Evolutionary conservation across 129 eudicot species (phyloP).

Genomic region (Deinandra increscens): DNA sequence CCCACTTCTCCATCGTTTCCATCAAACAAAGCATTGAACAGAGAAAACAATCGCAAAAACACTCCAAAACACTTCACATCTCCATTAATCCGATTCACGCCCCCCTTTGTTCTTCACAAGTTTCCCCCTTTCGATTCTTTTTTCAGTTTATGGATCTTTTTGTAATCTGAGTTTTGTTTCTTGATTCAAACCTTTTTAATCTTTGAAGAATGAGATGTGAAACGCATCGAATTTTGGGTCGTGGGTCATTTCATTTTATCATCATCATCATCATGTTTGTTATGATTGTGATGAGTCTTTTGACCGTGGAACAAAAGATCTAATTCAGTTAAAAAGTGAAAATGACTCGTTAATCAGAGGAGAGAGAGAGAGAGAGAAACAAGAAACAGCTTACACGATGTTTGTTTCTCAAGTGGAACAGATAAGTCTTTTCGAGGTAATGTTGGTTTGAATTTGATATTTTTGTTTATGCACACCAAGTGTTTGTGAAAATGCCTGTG

Average conservation of each 20-base stretch:
- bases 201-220: constrained; percentile 23
- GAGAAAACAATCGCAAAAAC: constrained; percentile 2
- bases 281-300: constrained; percentile 33
- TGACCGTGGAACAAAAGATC: constrained; percentile 36
- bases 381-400: background rate
- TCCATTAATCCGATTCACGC: constrained; percentile 1
- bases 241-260: constrained; percentile 14
- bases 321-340: constrained; percentile 28
- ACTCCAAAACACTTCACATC: background rate
- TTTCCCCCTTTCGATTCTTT: constrained; percentile 18
- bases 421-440: background rate
- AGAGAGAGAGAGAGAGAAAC: constrained; percentile 22
- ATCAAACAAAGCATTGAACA: constrained; percentile 1
- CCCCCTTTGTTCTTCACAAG: constrained; percentile 20
- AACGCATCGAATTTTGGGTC: constrained; percentile 26
- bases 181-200: constrained; percentile 20
- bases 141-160: constrained; percentile 20
- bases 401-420: constrained; percentile 3
- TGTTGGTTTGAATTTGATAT: background rate
- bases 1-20: constrained; percentile 27
- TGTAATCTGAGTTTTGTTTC: constrained; percentile 10
- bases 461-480: background rate
- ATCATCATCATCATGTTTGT: constrained; percentile 17
- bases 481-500: constrained; percentile 49
- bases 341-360: constrained; percentile 3